Conservation (phyloP, 768 basidiomycete genomes). For the Pleurotus sapidus region DNA sequence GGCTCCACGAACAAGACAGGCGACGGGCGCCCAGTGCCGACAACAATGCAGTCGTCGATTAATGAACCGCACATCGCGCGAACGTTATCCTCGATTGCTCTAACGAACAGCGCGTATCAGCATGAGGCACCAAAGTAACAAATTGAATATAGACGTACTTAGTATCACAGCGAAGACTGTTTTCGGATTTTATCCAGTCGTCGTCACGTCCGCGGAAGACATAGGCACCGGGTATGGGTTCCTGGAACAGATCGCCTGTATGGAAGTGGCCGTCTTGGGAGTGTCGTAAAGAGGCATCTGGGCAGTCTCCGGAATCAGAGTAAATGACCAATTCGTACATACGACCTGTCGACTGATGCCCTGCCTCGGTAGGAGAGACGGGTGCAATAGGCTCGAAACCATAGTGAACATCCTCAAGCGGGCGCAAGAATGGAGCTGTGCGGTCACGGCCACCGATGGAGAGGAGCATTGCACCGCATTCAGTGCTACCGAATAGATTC, state of each 20-base stretch:
- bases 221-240: conserved; percentile 55
- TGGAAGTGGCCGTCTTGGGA: conserved; percentile 69
- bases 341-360: conserved; percentile 51
- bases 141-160: conserved; percentile 34
- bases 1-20: conserved; percentile 78
- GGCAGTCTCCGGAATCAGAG: conserved; percentile 66
- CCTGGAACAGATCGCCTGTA: conserved; percentile 80
- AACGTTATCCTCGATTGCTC: conserved; percentile 77
- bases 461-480: conserved; percentile 70
- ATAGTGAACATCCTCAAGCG: conserved; percentile 63
- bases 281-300: conserved; percentile 52
- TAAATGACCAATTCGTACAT: conserved; percentile 71
- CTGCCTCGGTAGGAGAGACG: conserved; percentile 31
- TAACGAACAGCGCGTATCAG: conserved; percentile 19
- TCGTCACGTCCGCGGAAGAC: conserved; percentile 72
- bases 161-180: conserved; percentile 76
- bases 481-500: conserved; percentile 83
- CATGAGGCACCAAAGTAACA: background rate
- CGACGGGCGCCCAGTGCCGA: conserved; percentile 73
- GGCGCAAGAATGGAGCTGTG: conserved; percentile 49
- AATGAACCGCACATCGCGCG: conserved; percentile 61
- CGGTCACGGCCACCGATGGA: conserved; percentile 53
- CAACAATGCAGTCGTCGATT: conserved; percentile 73
- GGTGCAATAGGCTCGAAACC: conserved; percentile 58
- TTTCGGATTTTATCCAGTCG: conserved; percentile 85